Evolutionary conservation across 139 green algal genomes (phyloP).

Genomic region (Haematococcus lacustris): DNA sequence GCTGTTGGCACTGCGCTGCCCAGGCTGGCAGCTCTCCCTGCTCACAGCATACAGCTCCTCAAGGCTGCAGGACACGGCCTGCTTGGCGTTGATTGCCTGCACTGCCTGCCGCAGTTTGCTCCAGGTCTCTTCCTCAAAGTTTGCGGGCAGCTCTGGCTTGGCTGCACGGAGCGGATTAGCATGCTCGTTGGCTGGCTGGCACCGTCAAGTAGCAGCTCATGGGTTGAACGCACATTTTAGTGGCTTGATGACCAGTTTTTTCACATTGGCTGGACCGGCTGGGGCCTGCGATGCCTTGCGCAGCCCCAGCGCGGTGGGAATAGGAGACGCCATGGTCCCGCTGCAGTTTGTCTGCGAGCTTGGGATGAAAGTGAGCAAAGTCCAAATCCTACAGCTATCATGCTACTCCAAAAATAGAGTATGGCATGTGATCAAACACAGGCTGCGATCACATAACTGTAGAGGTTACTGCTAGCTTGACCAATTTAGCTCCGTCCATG

Average conservation of each 20-base stretch:
- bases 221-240: slow-evolving; percentile 35
- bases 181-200: not conserved
- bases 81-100: slow-evolving; percentile 71
- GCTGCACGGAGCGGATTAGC: slow-evolving; percentile 29
- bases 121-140: slow-evolving; percentile 88
- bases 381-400: no score
- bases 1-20: no score
- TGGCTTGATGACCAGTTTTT: slow-evolving; percentile 74
- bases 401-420: no score
- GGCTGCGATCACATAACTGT: no score
- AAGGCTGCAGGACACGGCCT: slow-evolving; percentile 65
- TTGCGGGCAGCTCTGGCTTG: slow-evolving; percentile 75
- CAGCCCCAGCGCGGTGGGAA: not conserved
- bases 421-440: no score
- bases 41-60: slow-evolving; percentile 88
- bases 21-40: no score
- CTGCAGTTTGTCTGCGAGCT: no score
- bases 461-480: no score
- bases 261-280: slow-evolving; percentile 15
- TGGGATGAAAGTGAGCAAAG: no score
- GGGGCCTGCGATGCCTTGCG: slow-evolving; percentile 6
- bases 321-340: slow-evolving; percentile 1
- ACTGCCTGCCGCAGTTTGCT: slow-evolving; percentile 74
- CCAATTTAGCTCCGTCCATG: no score
- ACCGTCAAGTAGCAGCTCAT: not conserved